phyloP scores from a whole-genome alignment of 352 stramenopile species.

The Globisporangium polare region DNA sequence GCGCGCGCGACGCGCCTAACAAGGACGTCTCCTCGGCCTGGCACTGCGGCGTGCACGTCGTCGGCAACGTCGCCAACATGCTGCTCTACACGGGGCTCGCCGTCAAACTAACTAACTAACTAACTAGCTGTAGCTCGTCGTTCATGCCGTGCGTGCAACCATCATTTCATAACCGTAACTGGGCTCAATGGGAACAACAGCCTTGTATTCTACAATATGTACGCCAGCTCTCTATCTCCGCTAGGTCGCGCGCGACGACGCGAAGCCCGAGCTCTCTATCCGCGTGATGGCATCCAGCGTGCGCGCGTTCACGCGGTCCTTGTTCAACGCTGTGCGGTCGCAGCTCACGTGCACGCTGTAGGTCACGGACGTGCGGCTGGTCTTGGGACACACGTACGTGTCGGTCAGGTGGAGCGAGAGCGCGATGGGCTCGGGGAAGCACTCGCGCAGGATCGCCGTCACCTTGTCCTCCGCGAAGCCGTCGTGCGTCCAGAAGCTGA shows the following conservation, averaged over 20 bases:
- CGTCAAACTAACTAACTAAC: too few species aligned
- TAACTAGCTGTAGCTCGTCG: constrained; percentile 15
- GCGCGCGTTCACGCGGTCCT: constrained; percentile 47
- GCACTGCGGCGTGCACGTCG: constrained; percentile 75
- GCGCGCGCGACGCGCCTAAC: constrained; percentile 49
- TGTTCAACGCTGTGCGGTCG: constrained; percentile 32
- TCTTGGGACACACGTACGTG: constrained; percentile 50
- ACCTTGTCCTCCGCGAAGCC: constrained; percentile 55
- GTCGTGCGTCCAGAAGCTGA: constrained; percentile 78
- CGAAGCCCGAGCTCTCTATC: constrained; percentile 53
- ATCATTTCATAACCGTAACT: background rate
- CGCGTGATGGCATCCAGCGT: constrained; percentile 31
- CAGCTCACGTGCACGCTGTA: constrained; percentile 54
- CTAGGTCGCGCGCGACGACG: constrained; percentile 37
- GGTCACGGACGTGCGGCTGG: constrained; percentile 48
- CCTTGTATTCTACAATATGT: background rate
- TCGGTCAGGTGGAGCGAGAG: constrained; percentile 44
- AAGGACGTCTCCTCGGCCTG: constrained; percentile 71
- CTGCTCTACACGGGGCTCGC: constrained; percentile 69
- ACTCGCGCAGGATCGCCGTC: constrained; percentile 27
- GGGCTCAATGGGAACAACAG: background rate
- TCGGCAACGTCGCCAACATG: constrained; percentile 76
- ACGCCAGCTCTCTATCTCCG: constrained; percentile 10
- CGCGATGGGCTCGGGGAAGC: constrained; percentile 43
- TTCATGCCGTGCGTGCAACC: background rate